phyloP scores from a whole-genome alignment of 352 stramenopile species.

The Discostella stelligera region DNA sequence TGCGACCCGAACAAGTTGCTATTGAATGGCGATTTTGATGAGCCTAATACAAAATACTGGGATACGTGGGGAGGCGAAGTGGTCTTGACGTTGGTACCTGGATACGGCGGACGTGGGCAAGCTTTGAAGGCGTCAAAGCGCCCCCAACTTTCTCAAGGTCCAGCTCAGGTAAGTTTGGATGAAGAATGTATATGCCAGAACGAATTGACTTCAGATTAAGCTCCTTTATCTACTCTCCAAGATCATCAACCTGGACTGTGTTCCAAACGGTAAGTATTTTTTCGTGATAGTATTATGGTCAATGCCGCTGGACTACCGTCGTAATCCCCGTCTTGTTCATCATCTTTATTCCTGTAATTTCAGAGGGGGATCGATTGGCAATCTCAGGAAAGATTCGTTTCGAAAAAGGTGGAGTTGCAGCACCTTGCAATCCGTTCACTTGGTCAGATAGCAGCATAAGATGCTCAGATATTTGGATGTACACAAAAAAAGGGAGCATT shows the following conservation, averaged over 20 bases:
- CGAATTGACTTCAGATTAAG: conserved; percentile 7
- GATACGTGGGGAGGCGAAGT: conserved; percentile 29
- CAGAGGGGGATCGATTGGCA: conserved; percentile 45
- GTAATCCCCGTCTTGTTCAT: conserved; percentile 1
- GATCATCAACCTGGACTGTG: conserved; percentile 25
- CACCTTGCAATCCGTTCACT: conserved; percentile 35
- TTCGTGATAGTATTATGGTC: background rate
- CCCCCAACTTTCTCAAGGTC: conserved; percentile 22
- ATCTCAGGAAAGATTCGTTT: conserved; percentile 51
- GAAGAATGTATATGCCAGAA: conserved; percentile 15
- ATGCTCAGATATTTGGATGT: conserved; percentile 50
- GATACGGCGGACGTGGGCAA: conserved; percentile 29
- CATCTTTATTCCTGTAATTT: background rate
- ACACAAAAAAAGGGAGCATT: conserved; percentile 16
- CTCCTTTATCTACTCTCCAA: background rate
- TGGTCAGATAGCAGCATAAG: conserved; percentile 19
- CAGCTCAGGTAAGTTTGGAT: conserved; percentile 26
- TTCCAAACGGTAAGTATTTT: conserved; percentile 9
- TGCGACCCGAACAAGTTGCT: conserved; percentile 38
- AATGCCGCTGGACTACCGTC: no score
- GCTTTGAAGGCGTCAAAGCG: conserved; percentile 32
- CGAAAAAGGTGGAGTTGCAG: conserved; percentile 8
- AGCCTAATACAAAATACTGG: conserved; percentile 44
- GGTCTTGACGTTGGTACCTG: conserved; percentile 20
- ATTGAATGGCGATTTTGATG: conserved; percentile 49